Evolutionary conservation across 2,329 filamentous ascomycete genomes (phyloP).

Genomic region (Fusarium globosum): DNA sequence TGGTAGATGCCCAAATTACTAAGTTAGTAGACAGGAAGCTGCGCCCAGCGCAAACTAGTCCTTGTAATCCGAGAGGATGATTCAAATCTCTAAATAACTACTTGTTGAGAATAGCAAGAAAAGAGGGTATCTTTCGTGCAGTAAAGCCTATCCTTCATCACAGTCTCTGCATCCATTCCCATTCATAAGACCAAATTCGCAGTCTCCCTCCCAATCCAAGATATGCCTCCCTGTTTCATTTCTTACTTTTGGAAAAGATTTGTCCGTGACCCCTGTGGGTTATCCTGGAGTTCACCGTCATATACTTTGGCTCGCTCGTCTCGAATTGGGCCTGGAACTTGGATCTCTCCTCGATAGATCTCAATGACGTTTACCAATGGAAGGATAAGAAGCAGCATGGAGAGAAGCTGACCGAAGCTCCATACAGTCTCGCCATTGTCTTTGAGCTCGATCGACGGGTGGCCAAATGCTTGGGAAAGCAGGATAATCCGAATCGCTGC

Average conservation of each 20-base stretch:
- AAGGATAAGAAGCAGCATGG: conserved; percentile 40
- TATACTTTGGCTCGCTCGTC: conserved; percentile 54
- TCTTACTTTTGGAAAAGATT: conserved; percentile 50
- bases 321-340: conserved; percentile 55
- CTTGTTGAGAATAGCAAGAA: conserved; percentile 4
- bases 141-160: background rate
- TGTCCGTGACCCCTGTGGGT: conserved; percentile 50
- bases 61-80: conserved; percentile 1
- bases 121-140: conserved; percentile 24
- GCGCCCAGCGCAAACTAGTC: background rate
- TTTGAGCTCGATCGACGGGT: conserved; percentile 41
- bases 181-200: background rate
- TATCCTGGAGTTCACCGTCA: conserved; percentile 55
- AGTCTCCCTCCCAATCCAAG: background rate
- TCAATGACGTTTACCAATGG: conserved; percentile 32
- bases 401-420: conserved; percentile 42
- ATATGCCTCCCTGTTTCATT: background rate
- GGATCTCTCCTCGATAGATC: conserved; percentile 33
- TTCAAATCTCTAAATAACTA: background rate
- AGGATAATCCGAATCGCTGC: conserved; percentile 67
- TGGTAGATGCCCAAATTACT: background rate
- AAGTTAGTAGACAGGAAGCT: background rate
- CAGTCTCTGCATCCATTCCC: background rate
- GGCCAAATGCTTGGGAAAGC: conserved; percentile 68
- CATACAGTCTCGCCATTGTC: conserved; percentile 41